Base-by-base conservation (phyloP, 2,329 filamentous ascomycete genomes). In the Trichoderma hamatum region DNA sequence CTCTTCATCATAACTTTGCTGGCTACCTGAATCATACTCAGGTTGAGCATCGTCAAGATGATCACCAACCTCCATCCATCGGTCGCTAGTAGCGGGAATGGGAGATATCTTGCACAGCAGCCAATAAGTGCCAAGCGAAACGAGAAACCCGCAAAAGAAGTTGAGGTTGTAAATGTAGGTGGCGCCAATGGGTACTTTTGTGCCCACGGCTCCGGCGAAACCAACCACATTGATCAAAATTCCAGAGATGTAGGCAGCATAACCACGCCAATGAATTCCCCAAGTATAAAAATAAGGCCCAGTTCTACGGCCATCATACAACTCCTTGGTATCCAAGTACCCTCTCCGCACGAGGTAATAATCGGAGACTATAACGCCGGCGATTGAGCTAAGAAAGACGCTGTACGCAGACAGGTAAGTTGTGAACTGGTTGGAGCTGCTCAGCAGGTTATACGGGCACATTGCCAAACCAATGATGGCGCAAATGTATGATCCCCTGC, bases 191-290 rank as follows among this genome's bases (percentile, higher is more conserved):
- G 95, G 94, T 0, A 97, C 93, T 1, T 82, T 72, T 21, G 75
- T 78, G 0, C 93, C 93, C 30, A 97, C 86, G 0, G 92, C 93
- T 3, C 93, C 94, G 0, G 89, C 93, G 73, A 97, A 97, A 0
- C 94, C 94, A 5, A 97, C 93, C 4, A 97, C 92, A 74, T 97
- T 97, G 83, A 97, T 90, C 5, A 96, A 77, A 71, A 97, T 96
- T 14, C 94, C 94, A 1, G 87, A 83, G 70, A 97, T 86, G 78
- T 97, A 97, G 0, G 94, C 92, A 0, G 83, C 86, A 74, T 97
- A 97, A 1, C 88, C 94, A 52, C 93, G 89, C 91, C 92, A 96
- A 77, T 95, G 88, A 77, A 96, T 81, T 24, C 94, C 94, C 60
- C 80, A 86, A 0, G 82, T 88, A 80, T 85, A 96, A 79, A 86